Conservation (phyloP, 768 basidiomycete species). For the Psilocybe tampanensis region DNA sequence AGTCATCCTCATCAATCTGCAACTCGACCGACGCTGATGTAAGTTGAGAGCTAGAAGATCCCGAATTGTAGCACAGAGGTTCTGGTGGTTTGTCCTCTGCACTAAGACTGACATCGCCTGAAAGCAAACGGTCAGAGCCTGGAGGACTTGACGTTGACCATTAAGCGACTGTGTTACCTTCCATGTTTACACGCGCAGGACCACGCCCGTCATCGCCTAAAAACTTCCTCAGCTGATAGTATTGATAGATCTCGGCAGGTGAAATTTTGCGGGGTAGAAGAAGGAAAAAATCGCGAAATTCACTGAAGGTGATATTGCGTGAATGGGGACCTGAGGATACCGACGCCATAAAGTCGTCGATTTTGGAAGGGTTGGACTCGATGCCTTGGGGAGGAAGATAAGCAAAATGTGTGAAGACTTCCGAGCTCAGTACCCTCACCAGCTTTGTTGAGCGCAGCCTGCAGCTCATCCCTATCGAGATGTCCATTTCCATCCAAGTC, state of each 20-base stretch:
- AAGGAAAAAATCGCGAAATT: constrained; percentile 90
- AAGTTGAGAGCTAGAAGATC: not conserved
- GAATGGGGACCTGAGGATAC: constrained; percentile 74
- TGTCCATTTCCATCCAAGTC: constrained; percentile 89
- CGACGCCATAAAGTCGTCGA: constrained; percentile 80
- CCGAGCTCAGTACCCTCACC: constrained; percentile 43
- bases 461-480: constrained; percentile 58
- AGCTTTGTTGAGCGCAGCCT: constrained; percentile 58
- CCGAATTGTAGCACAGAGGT: constrained; percentile 22
- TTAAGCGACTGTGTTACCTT: constrained; percentile 54
- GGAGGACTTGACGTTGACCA: not conserved
- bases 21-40: constrained; percentile 19
- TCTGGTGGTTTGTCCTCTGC: constrained; percentile 70
- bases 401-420: not conserved
- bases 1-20: constrained; percentile 38
- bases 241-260: constrained; percentile 82
- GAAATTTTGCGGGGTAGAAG: constrained; percentile 83
- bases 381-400: constrained; percentile 55
- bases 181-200: constrained; percentile 82
- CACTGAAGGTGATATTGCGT: constrained; percentile 71
- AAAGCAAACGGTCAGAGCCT: constrained; percentile 1
- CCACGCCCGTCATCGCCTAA: constrained; percentile 78
- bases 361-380: constrained; percentile 62
- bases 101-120: constrained; percentile 79
- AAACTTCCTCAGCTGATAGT: constrained; percentile 71